A percentile compares a stretch with the other conserved stretches of the same genome.
Conservation (phyloP, 768 basidiomycete species). For the Leccinum disarticulatum region DNA sequence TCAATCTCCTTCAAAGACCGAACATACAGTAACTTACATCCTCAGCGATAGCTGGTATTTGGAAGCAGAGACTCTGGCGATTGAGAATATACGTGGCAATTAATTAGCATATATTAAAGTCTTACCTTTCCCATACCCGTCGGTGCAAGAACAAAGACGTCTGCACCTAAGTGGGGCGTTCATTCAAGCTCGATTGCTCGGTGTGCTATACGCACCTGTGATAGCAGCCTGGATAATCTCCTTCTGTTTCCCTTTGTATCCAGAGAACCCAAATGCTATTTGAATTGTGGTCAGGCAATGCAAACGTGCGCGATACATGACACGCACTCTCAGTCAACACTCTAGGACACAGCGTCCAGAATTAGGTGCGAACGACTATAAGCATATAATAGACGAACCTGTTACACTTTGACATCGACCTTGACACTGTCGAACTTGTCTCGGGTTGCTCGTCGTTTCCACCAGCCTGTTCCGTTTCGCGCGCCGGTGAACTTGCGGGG, state of each 20-base stretch:
- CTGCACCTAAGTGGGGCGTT: conserved; percentile 45
- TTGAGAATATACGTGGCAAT: neutral
- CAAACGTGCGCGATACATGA: neutral
- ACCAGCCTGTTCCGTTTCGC: neutral
- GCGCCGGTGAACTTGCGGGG: conserved; percentile 16
- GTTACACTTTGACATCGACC: conserved; percentile 13
- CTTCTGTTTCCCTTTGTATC: conserved; percentile 76
- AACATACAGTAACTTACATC: conserved; percentile 38
- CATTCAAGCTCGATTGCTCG: neutral
- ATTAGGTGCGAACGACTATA: neutral
- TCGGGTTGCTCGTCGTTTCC: conserved; percentile 4
- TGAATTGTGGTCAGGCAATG: neutral
- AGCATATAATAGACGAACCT: conserved; percentile 8
- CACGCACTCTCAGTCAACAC: conserved; percentile 27
- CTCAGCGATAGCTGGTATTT: conserved; percentile 72
- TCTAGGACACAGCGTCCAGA: conserved; percentile 8
- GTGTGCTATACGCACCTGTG: conserved; percentile 39
- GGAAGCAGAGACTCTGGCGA: conserved; percentile 77
- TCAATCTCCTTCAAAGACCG: neutral
- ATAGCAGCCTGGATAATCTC: conserved; percentile 73
- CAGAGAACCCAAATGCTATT: conserved; percentile 66
- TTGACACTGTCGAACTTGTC: neutral
- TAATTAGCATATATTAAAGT: neutral
- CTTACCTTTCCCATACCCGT: conserved; percentile 87
- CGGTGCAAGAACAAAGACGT: conserved; percentile 79